phyloP scores from a whole-genome alignment of 1,284 basidiomycete species.

The Trichosporon inkin region DNA sequence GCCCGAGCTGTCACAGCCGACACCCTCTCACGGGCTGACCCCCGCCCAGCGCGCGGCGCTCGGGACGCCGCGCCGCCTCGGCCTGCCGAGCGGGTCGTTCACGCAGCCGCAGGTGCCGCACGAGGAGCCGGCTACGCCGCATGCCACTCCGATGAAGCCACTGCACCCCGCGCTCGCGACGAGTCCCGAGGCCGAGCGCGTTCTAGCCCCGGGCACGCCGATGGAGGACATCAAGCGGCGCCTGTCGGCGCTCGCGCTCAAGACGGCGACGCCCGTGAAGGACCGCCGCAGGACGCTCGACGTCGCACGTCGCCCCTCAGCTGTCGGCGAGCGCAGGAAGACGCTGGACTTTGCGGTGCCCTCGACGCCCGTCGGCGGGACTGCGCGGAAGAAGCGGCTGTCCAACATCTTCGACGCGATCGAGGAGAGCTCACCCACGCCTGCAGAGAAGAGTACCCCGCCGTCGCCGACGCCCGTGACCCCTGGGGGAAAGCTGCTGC shows the following conservation, averaged over 20 bases:
- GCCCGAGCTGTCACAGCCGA: not conserved
- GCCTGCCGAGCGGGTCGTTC: conserved; percentile 35
- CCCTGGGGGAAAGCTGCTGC: too few species aligned
- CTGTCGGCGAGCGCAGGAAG: not conserved
- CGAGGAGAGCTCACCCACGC: not conserved
- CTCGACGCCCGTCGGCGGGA: not conserved
- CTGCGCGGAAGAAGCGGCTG: not conserved
- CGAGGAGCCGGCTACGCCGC: not conserved
- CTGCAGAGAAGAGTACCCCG: too few species aligned
- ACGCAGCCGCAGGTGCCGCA: conserved; percentile 19
- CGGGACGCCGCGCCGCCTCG: conserved; percentile 40
- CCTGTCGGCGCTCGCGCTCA: conserved; percentile 27
- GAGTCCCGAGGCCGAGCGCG: conserved; percentile 11
- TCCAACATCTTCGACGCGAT: not conserved
- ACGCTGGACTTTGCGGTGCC: not conserved
- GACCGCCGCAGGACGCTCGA: conserved; percentile 25
- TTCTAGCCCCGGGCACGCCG: conserved; percentile 25
- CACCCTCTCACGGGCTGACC: conserved; percentile 8
- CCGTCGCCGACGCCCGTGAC: too few species aligned
- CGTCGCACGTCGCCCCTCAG: too few species aligned
- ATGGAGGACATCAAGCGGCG: conserved; percentile 36
- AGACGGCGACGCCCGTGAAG: conserved; percentile 27
- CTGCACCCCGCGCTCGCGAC: conserved; percentile 32
- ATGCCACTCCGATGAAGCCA: conserved; percentile 21
- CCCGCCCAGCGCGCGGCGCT: conserved; percentile 20